Evolutionary conservation across 176 grass and related monocot species (phyloP).

Genomic region (Musa itinerans): DNA sequence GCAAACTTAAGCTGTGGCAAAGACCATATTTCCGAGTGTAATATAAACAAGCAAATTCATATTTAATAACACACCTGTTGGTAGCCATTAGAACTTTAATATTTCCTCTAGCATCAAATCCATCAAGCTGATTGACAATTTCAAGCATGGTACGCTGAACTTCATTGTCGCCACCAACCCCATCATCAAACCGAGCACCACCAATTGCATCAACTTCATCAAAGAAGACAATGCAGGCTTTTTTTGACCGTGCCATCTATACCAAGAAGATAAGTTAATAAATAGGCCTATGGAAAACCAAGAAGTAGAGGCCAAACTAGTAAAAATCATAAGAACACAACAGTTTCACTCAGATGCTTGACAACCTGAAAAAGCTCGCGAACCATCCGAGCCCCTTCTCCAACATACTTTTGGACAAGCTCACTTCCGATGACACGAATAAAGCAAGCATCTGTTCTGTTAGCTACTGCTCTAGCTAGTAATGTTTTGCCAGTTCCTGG

Average conservation of each 20-base stretch:
- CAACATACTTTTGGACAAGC: conserved; percentile 85
- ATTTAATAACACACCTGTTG: conserved; percentile 49
- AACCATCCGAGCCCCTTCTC: conserved; percentile 84
- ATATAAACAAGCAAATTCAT: neutral
- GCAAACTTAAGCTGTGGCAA: neutral
- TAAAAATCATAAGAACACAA: neutral
- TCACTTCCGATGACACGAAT: conserved; percentile 96
- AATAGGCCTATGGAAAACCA: neutral
- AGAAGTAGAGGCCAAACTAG: neutral
- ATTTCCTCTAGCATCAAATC: conserved; percentile 91
- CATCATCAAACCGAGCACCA: conserved; percentile 93
- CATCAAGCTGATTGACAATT: conserved; percentile 95
- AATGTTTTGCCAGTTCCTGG: conserved; percentile 92
- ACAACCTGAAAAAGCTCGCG: conserved; percentile 81
- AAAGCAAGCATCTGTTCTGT: conserved; percentile 89
- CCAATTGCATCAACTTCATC: conserved; percentile 98
- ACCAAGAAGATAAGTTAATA: neutral
- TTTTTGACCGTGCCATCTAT: conserved; percentile 93
- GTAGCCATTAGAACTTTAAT: conserved; percentile 99
- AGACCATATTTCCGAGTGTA: neutral
- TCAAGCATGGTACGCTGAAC: conserved; percentile 95
- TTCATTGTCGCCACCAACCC: conserved; percentile 80
- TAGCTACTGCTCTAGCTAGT: conserved; percentile 89
- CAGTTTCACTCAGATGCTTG: neutral
- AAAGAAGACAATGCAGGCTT: conserved; percentile 97